A percentile compares a stretch with the other conserved stretches of the same genome.
phyloP scores from a whole-genome alignment of 2,329 filamentous ascomycete genomes.

The Dothistroma pini region DNA sequence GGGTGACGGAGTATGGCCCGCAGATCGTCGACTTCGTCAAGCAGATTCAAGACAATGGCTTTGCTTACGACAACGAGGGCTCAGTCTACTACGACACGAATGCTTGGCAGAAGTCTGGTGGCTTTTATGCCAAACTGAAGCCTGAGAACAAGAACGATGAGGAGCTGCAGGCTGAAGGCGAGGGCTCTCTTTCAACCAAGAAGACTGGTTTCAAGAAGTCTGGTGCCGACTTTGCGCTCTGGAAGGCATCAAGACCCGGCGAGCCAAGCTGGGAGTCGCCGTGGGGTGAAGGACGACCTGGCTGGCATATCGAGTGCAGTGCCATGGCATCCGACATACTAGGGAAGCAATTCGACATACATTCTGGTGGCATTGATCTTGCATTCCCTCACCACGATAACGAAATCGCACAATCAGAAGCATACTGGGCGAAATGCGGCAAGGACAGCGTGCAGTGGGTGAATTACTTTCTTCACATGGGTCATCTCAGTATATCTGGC shows the following conservation, averaged over 20 bases:
- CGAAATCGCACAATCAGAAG: conserved; percentile 84
- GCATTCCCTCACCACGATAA: conserved; percentile 93
- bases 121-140: conserved; percentile 79
- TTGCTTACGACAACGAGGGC: conserved; percentile 66
- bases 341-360: conserved; percentile 81
- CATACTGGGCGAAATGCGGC: conserved; percentile 60
- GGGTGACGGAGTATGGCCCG: conserved; percentile 88
- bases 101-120: conserved; percentile 78
- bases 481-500: conserved; percentile 81
- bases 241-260: conserved; percentile 88
- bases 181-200: conserved; percentile 67
- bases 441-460: conserved; percentile 66
- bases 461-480: conserved; percentile 95
- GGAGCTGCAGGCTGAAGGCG: conserved; percentile 79
- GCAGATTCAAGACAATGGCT: conserved; percentile 77
- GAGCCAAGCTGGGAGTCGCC: conserved; percentile 86
- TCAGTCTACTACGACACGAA: conserved; percentile 93
- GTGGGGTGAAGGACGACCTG: conserved; percentile 84
- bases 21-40: conserved; percentile 85
- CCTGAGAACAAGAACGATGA: conserved; percentile 84
- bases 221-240: conserved; percentile 82
- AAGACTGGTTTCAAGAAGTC: conserved; percentile 63
- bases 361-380: conserved; percentile 88
- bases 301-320: conserved; percentile 97
- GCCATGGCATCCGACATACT: conserved; percentile 92